Conservation (phyloP, 495 filamentous ascomycete genomes). For the Penicillium desertorum region DNA sequence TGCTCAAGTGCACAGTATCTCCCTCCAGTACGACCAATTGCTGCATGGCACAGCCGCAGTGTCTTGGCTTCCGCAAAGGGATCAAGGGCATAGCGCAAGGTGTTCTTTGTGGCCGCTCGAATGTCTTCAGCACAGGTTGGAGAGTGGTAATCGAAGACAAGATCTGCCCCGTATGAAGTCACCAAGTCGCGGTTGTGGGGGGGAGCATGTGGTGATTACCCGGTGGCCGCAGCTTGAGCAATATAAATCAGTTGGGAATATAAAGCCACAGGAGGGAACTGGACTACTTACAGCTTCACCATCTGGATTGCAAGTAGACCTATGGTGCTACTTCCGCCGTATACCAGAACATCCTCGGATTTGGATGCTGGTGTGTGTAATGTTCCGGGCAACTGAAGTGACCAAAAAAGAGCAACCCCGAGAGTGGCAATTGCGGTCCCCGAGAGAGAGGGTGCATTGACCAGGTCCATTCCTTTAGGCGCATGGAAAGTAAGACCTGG, state of each 20-base stretch:
- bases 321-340: slow-evolving; percentile 47
- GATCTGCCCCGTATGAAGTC: slow-evolving; percentile 49
- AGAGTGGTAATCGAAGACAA: slow-evolving; percentile 55
- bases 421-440: slow-evolving; percentile 31
- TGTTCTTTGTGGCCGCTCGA: slow-evolving; percentile 33
- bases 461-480: slow-evolving; percentile 14
- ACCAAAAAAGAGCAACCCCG: slow-evolving; percentile 31
- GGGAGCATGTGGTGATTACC: slow-evolving; percentile 56
- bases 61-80: slow-evolving; percentile 38
- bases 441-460: slow-evolving; percentile 17
- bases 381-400: slow-evolving; percentile 28
- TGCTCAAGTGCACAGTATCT: slow-evolving; percentile 41
- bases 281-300: slow-evolving; percentile 30
- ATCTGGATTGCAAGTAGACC: slow-evolving; percentile 49
- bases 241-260: not conserved
- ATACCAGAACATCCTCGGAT: slow-evolving; percentile 38
- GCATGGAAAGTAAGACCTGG: slow-evolving; percentile 27
- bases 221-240: slow-evolving; percentile 39
- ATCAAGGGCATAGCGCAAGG: slow-evolving; percentile 42
- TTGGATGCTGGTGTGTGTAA: slow-evolving; percentile 25
- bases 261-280: not conserved
- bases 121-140: slow-evolving; percentile 46
- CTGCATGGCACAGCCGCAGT: slow-evolving; percentile 39
- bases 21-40: slow-evolving; percentile 45
- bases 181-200: slow-evolving; percentile 56